Evolutionary conservation across 306 rosid genomes (phyloP).

Genomic region (Castanea sativa): DNA sequence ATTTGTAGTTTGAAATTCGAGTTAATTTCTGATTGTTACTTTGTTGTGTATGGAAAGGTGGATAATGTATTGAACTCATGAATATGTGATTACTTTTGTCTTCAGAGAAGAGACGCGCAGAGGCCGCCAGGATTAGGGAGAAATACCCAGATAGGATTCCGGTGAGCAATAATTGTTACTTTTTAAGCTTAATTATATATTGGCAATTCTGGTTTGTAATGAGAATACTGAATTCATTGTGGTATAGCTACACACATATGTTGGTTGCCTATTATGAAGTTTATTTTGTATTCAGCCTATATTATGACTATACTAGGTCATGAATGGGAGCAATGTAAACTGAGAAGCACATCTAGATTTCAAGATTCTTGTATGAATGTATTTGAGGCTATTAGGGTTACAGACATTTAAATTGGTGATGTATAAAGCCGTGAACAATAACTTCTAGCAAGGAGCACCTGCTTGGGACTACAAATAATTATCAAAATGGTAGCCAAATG

Average conservation of each 20-base stretch:
- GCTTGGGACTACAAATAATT: neutral
- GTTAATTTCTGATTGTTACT: neutral
- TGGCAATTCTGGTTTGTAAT: conserved; percentile 5
- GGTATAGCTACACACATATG: neutral
- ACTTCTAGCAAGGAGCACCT: neutral
- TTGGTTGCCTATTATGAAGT: neutral
- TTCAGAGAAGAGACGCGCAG: conserved; percentile 87
- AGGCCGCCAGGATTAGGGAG: conserved; percentile 89
- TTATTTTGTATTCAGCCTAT: conserved; percentile 2
- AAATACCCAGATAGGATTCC: conserved; percentile 94
- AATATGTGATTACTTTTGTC: conserved; percentile 15
- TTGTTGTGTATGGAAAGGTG: conserved; percentile 4
- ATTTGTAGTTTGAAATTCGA: neutral
- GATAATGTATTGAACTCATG: neutral
- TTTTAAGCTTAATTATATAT: neutral
- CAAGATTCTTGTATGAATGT: neutral
- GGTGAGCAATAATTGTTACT: conserved; percentile 42
- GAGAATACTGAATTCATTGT: conserved; percentile 5
- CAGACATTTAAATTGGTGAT: conserved; percentile 2
- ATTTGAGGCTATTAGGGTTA: neutral
- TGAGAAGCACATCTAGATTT: conserved; percentile 1
- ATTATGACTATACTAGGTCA: neutral
- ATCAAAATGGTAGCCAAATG: neutral
- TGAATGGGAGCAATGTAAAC: neutral
- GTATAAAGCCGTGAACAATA: neutral